Conservation (phyloP, 495 filamentous ascomycete species). For the Trypethelium eluteriae region DNA sequence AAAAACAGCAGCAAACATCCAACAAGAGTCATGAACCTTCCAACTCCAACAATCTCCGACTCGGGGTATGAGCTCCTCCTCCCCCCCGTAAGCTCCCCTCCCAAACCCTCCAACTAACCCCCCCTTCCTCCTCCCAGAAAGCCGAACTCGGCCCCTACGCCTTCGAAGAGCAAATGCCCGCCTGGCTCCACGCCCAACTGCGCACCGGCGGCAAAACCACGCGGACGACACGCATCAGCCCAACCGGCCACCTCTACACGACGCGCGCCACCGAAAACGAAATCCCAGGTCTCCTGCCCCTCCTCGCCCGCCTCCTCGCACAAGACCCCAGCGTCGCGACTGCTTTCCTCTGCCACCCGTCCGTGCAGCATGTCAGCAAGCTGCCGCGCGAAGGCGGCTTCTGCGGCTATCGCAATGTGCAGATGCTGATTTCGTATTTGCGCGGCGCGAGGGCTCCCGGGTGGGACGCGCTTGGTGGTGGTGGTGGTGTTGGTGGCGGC, state of each 20-base stretch:
- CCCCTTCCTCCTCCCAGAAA: constrained; percentile 33
- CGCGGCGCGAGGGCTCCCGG: constrained; percentile 50
- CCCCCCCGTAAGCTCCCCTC: background rate
- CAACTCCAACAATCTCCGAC: constrained; percentile 11
- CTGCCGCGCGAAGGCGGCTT: constrained; percentile 77
- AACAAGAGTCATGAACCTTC: constrained; percentile 13
- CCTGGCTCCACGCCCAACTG: constrained; percentile 62
- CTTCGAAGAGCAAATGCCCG: constrained; percentile 81
- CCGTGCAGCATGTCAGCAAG: constrained; percentile 73
- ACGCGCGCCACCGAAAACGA: constrained; percentile 52
- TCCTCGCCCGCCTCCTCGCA: constrained; percentile 63
- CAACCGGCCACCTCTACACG: constrained; percentile 44
- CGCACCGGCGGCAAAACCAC: constrained; percentile 54
- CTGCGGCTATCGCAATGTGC: constrained; percentile 97
- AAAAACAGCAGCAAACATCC: background rate
- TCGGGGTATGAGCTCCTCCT: constrained; percentile 6
- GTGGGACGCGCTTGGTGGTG: constrained; percentile 42
- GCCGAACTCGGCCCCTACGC: constrained; percentile 77
- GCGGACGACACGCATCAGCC: constrained; percentile 47
- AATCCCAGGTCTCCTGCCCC: constrained; percentile 59
- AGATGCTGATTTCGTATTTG: constrained; percentile 83
- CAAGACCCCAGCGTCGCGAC: constrained; percentile 55
- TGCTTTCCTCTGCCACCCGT: constrained; percentile 73
- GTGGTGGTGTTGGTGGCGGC: too few relatives aligned
- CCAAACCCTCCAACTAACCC: background rate